These are phyloP conservation scores for Lachancea sp. DNA, from an alignment of 805 yeast species.

Conservation along the genomic window DNA sequence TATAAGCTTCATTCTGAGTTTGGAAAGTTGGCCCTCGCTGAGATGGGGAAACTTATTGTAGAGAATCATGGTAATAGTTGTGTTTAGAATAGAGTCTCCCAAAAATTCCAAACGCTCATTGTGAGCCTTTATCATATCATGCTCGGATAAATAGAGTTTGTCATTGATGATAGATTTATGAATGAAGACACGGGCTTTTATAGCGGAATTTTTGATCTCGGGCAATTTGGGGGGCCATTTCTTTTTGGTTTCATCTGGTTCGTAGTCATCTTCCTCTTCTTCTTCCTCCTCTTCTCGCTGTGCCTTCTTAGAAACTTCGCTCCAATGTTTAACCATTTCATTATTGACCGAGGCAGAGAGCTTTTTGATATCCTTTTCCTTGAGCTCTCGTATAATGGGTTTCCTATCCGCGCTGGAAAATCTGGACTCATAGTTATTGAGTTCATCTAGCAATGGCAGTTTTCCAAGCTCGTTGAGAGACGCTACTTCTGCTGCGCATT, in stretches of 20 bases:
- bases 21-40: slow-evolving; percentile 76
- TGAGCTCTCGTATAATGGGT: slow-evolving; percentile 20
- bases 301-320: slow-evolving; percentile 10
- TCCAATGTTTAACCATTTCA: slow-evolving; percentile 5
- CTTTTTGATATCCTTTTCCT: slow-evolving; percentile 16
- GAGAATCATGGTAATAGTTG: slow-evolving; percentile 61
- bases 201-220: slow-evolving; percentile 47
- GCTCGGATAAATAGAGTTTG: slow-evolving; percentile 47
- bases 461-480: slow-evolving; percentile 44
- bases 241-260: slow-evolving; percentile 16
- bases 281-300: slow-evolving; percentile 10
- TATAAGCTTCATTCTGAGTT: slow-evolving; percentile 61
- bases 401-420: slow-evolving; percentile 13
- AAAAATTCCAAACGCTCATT: slow-evolving; percentile 86
- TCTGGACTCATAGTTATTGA: slow-evolving; percentile 38
- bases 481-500: slow-evolving; percentile 55
- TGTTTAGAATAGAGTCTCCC: slow-evolving; percentile 81
- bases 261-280: slow-evolving; percentile 28
- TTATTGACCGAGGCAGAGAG: slow-evolving; percentile 8
- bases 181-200: slow-evolving; percentile 66
- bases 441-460: slow-evolving; percentile 50
- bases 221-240: slow-evolving; percentile 68
- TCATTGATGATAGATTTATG: slow-evolving; percentile 70
- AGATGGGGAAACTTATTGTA: slow-evolving; percentile 61
- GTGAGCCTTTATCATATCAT: slow-evolving; percentile 55